Evolutionary conservation across 2,329 filamentous ascomycete genomes (phyloP).

Genomic region (Fusarium secorum): DNA sequence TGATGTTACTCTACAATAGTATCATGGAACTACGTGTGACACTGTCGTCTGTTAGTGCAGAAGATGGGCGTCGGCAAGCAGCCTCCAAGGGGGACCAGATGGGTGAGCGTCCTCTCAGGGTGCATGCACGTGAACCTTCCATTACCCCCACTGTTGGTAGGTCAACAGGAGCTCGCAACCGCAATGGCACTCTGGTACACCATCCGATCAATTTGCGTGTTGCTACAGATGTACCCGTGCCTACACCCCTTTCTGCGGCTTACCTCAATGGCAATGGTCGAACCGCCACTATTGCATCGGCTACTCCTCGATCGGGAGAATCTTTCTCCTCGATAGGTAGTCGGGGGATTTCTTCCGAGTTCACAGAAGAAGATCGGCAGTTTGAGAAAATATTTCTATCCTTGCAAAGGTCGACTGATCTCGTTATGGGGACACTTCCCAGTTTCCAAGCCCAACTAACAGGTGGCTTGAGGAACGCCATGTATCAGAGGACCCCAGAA

Average conservation of each 20-base stretch:
- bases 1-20: slow-evolving; percentile 71
- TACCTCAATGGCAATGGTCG: slow-evolving; percentile 60
- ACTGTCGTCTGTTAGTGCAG: slow-evolving; percentile 47
- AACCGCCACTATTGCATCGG: slow-evolving; percentile 61
- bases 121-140: slow-evolving; percentile 60
- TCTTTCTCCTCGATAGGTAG: slow-evolving; percentile 71
- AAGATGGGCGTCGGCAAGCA: slow-evolving; percentile 35
- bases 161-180: slow-evolving; percentile 46
- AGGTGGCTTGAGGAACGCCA: slow-evolving; percentile 68
- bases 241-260: slow-evolving; percentile 47
- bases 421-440: slow-evolving; percentile 76
- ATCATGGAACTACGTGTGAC: slow-evolving; percentile 72
- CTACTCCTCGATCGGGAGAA: slow-evolving; percentile 84
- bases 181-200: slow-evolving; percentile 52
- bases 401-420: slow-evolving; percentile 75
- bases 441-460: slow-evolving; percentile 72
- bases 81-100: slow-evolving; percentile 25
- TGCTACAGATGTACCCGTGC: slow-evolving; percentile 60
- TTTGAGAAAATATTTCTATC: slow-evolving; percentile 86
- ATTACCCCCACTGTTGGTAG: slow-evolving; percentile 62
- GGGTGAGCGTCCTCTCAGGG: slow-evolving; percentile 59
- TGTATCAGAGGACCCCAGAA: slow-evolving; percentile 66
- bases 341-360: slow-evolving; percentile 62
- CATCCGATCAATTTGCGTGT: slow-evolving; percentile 64
- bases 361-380: slow-evolving; percentile 77